Evolutionary conservation across 2,329 filamentous ascomycete species (phyloP), one percentile per base, ranked within the genome.

Genomic region (Xylariaceae sp.): DNA sequence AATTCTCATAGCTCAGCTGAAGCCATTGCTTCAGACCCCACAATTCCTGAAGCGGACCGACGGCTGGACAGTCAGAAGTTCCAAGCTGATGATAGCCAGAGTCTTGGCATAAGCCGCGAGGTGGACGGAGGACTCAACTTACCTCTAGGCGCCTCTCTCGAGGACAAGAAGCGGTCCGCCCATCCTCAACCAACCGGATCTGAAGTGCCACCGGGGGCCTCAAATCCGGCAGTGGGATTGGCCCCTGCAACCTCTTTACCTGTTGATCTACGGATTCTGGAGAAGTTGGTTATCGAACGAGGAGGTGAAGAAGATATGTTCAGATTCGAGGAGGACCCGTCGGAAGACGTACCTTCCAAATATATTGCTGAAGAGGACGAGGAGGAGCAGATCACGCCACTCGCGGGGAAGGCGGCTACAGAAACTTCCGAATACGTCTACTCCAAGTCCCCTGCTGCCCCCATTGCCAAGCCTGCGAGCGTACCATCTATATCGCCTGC

Each of bases 391-490:
- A 40, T 11, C 34, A 51, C 40, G 12, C 40, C 50, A 21, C 35
- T 36, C 36, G 43, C 44, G 14, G 45, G 43, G 27, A 36, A 48
- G 6, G 29, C 47, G 43, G 36, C 27, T 36, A 38, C 34, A 28
- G 15, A 28, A 13, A 15, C 43, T 16, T 36, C 54, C 32, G 47
- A 55, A 26, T 53, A 58, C 11, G 37, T 65, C 3, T 69, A 65
- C 45, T 63, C 66, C 16, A 67, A 65, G 9, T 71, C 69, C 2
- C 66, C 67, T 1, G 64, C 64, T n/a, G 60, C 72, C 34, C 48
- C 65, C 11, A 67, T 70, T 24, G 44, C 54, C 32, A 61, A 58
- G 38, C 52, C 53, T 17, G 43, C 52, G 28, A 41, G 51, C 45
- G 26, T 57, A 45, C 17, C 57, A 52, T 50, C 60, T 34, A 55